phyloP scores from a whole-genome alignment of 2,329 filamentous ascomycete genomes.

The Lachnellula subtilissima region DNA sequence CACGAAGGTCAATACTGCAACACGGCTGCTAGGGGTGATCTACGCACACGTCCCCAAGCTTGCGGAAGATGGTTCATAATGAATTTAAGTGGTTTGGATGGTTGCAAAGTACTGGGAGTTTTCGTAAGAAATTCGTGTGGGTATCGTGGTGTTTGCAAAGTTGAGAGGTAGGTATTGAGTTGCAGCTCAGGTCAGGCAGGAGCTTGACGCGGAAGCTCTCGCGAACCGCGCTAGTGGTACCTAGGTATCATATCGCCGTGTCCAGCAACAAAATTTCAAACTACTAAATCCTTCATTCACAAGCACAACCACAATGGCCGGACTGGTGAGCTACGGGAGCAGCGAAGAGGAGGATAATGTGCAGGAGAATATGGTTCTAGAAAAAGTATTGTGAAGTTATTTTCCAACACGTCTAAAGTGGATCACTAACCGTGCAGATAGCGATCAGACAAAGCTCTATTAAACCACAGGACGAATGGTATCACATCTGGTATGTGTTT shows the following conservation, averaged over 20 bases:
- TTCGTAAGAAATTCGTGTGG: not conserved
- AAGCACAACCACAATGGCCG: constrained; percentile 24
- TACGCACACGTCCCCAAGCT: constrained; percentile 66
- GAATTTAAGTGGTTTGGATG: constrained; percentile 3
- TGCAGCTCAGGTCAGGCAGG: constrained; percentile 10
- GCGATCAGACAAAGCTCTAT: constrained; percentile 15
- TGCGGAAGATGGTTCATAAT: constrained; percentile 68
- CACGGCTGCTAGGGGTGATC: constrained; percentile 6
- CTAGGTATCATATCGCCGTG: not conserved
- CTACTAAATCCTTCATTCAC: not conserved
- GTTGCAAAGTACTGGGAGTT: not conserved
- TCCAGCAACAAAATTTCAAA: constrained; percentile 7
- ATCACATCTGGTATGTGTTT: constrained; percentile 15
- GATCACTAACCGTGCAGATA: constrained; percentile 21
- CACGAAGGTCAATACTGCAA: constrained; percentile 33
- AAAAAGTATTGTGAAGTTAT: constrained; percentile 17
- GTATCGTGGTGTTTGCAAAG: constrained; percentile 5
- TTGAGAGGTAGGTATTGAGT: constrained; percentile 7
- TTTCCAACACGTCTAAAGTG: not conserved
- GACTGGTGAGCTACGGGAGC: constrained; percentile 36
- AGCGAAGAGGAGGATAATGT: constrained; percentile 34
- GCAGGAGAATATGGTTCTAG: constrained; percentile 11
- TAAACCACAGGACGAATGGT: constrained; percentile 14
- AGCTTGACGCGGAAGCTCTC: constrained; percentile 20
- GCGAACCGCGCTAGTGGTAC: not conserved